Percentiles rank a stretch among this genome's conserved stretches.
These are phyloP conservation scores for Solanum sejunctum DNA, from an alignment of 257 asterid genomes.

Conservation along the genomic window DNA sequence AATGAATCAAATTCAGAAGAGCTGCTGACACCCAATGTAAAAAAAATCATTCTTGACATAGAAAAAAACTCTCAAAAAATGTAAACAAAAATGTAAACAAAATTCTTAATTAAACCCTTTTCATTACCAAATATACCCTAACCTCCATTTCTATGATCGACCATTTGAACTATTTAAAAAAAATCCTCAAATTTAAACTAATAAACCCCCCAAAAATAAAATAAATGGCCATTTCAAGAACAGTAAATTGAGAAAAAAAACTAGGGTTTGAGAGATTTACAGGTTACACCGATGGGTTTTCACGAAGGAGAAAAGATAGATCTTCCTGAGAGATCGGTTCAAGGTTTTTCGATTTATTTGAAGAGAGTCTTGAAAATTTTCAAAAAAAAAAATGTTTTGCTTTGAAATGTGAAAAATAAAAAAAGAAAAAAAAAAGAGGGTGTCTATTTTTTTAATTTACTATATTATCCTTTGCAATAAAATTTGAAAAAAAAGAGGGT, in stretches of 20 bases:
- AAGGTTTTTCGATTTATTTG: background rate
- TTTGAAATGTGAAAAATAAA: background rate
- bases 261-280: constrained; percentile 34
- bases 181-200: background rate
- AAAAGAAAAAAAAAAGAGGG: background rate
- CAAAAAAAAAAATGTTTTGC: background rate
- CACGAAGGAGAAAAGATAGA: background rate
- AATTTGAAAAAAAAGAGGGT: too few relatives aligned
- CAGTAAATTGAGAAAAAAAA: background rate
- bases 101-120: background rate
- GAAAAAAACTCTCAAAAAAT: background rate
- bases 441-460: background rate
- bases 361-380: background rate
- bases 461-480: background rate
- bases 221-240: background rate
- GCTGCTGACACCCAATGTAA: background rate
- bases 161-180: background rate
- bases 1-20: background rate
- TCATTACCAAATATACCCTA: background rate
- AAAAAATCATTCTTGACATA: background rate
- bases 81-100: background rate
- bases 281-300: constrained; percentile 6
- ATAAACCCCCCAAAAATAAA: background rate
- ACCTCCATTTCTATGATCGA: background rate
- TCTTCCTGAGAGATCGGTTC: background rate